Percentiles rank a stretch among this genome's conserved stretches.
phyloP scores from a whole-genome alignment of 345 rosid species.

The Rhizophora apiculata region DNA sequence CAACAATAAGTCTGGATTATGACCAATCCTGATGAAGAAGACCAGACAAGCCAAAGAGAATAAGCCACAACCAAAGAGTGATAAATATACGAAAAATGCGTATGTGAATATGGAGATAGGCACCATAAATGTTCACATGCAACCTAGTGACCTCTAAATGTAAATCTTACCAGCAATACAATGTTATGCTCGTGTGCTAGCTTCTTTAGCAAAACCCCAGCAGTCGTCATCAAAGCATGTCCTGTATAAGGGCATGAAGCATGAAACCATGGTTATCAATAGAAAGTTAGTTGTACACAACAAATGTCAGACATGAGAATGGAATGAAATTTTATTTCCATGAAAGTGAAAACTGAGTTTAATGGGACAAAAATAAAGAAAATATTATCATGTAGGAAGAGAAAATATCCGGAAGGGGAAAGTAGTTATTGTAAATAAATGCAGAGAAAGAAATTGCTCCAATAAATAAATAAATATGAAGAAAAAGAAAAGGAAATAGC shows the following conservation, averaged over 20 bases:
- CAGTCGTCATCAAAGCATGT: constrained; percentile 69
- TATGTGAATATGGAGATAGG: neutral
- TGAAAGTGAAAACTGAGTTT: neutral
- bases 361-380: neutral
- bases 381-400: neutral
- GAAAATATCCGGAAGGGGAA: neutral
- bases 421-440: neutral
- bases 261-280: constrained; percentile 5
- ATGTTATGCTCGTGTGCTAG: constrained; percentile 67
- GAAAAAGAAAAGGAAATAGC: too few relatives aligned
- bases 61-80: neutral
- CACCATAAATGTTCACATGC: neutral
- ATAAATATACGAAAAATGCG: neutral
- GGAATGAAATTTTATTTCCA: neutral
- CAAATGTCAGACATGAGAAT: constrained; percentile 1
- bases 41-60: neutral
- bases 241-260: constrained; percentile 40
- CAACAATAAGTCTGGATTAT: neutral
- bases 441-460: neutral
- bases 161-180: constrained; percentile 52
- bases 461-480: neutral
- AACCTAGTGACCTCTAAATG: neutral
- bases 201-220: constrained; percentile 73
- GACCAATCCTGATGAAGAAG: neutral
- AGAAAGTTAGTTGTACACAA: neutral